Base-by-base conservation (phyloP, 1,284 basidiomycete species). In the Papiliotrema laurentii region DNA sequence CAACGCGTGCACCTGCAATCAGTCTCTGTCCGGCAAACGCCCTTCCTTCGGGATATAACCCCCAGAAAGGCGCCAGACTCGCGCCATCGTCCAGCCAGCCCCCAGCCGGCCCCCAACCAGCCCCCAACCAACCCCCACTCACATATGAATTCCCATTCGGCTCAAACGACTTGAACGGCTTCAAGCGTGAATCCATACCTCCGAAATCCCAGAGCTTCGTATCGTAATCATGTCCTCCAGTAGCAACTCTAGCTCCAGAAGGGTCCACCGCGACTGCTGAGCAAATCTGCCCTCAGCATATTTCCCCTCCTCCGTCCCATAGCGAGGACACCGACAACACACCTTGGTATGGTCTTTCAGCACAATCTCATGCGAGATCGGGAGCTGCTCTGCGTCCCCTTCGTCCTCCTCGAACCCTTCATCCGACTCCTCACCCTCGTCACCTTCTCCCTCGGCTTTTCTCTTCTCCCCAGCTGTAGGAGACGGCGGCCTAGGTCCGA, bases 151-250 rank as follows among this genome's bases (percentile, higher is more conserved):
- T 88, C 52, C 89, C 91, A 50, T 86, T 84, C 51, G 92, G 89
- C 71, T 98, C 92, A 81, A 89, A 97, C 56, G 82, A 87, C 75
- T 91, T 89, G 81, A 98, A 98, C 14, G 96, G 93, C 68, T 88
- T 87, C 71, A 87, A 80, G 4, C 71, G 59, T 56, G 80, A 76
- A 62, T 88, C 87, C 94, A 99, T 98, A 6, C 96, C 96, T 63
- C 94, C 96, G 75, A 98, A 98, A 73, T 99, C 96, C 93, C 93
- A 99, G 45, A 98, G 74, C 73, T 97, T 97, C 74, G 88, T 86
- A 72, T 94, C 89, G 67, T 97, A 97, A 74, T 99, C 96, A 73
- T 97, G 87, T 16, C 87, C 88, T 10, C 96, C 96, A 2, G 90
- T 89, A 5, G 89, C 77, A 26, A 99, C 77, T 26, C 96, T 83